Evolutionary conservation across 257 asterid genomes (phyloP).

Genomic region (Jacaranda mimosifolia): DNA sequence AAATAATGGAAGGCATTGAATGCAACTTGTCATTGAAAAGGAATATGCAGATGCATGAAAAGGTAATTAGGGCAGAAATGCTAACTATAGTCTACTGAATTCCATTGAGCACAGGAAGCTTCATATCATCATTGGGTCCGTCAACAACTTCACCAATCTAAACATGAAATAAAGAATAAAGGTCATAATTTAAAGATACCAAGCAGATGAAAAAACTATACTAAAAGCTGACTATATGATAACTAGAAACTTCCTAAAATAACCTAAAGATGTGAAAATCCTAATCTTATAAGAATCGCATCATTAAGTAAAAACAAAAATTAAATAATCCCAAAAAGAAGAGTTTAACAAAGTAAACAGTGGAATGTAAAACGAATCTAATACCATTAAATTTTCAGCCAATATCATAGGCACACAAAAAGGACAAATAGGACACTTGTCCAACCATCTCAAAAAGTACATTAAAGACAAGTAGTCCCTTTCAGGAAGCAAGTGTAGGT

Average conservation of each 20-base stretch:
- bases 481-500: neutral
- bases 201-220: slow-evolving; percentile 20
- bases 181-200: neutral
- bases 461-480: no score
- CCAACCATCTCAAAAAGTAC: neutral
- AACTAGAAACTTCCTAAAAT: slow-evolving; percentile 10
- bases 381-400: slow-evolving; percentile 20
- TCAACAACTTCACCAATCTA: slow-evolving; percentile 99
- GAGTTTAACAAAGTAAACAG: slow-evolving; percentile 19
- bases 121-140: slow-evolving; percentile 80
- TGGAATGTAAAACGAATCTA: neutral
- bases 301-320: slow-evolving; percentile 16
- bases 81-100: slow-evolving; percentile 86
- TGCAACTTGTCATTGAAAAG: slow-evolving; percentile 39
- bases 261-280: slow-evolving; percentile 22
- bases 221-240: neutral
- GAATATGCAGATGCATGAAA: slow-evolving; percentile 26
- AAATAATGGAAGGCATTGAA: slow-evolving; percentile 65
- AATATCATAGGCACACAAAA: neutral
- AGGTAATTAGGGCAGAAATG: slow-evolving; percentile 34
- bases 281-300: slow-evolving; percentile 30
- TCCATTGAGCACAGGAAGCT: slow-evolving; percentile 69
- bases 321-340: slow-evolving; percentile 12
- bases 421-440: neutral
- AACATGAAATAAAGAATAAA: slow-evolving; percentile 11